Conservation (phyloP, 2,329 filamentous ascomycete genomes). For the Neonectria coccinea region DNA sequence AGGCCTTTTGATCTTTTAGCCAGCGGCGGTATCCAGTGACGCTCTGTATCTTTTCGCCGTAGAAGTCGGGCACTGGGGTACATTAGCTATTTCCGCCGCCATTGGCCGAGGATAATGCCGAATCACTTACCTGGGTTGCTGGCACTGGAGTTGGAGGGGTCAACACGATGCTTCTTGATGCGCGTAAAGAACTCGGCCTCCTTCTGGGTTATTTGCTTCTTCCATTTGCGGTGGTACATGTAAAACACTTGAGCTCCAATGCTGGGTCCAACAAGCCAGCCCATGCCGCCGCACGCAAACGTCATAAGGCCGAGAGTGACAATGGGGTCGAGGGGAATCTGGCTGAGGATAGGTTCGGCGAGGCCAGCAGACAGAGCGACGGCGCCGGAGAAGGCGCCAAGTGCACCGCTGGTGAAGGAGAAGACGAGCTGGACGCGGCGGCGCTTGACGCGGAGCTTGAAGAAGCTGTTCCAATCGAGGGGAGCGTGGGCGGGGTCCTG, state of each 20-base stretch:
- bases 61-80: conserved; percentile 87
- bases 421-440: conserved; percentile 86
- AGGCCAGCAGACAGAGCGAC: conserved; percentile 76
- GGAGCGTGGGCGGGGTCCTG: conserved; percentile 37
- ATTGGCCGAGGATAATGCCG: background rate
- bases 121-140: conserved; percentile 77
- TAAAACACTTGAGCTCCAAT: conserved; percentile 86
- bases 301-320: conserved; percentile 86
- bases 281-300: conserved; percentile 79
- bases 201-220: conserved; percentile 83
- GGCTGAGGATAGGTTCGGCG: conserved; percentile 76
- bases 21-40: conserved; percentile 92
- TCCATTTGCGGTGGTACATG: conserved; percentile 76
- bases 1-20: conserved; percentile 97
- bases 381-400: conserved; percentile 71
- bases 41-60: conserved; percentile 97
- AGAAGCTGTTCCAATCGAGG: conserved; percentile 92
- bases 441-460: conserved; percentile 86
- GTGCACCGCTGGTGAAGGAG: conserved; percentile 73
- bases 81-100: conserved; percentile 32
- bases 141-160: conserved; percentile 88
- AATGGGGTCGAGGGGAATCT: conserved; percentile 88
- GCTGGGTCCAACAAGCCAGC: conserved; percentile 89
- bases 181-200: conserved; percentile 93
- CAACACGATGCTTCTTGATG: conserved; percentile 91